Base-by-base conservation (phyloP, 2,329 filamentous ascomycete species). In the Claviceps sp. region DNA sequence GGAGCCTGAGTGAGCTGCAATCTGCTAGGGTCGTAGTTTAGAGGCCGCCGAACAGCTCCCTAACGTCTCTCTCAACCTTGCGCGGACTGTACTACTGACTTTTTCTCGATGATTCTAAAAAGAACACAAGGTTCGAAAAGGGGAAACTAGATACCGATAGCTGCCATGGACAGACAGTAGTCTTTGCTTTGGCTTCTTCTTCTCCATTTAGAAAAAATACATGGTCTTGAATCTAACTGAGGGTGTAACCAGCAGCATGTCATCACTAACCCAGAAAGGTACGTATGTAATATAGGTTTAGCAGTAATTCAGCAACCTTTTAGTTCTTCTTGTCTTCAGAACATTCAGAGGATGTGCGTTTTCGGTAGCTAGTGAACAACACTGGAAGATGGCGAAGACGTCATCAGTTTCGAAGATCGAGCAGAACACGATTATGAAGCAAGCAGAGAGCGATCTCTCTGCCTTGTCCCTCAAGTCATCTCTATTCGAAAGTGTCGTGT, bases 1-100 rank as follows among this genome's bases (percentile, higher is more conserved):
- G 73, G 73, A 59, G 72, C 73, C 57, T 76, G 51, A 55, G 34
- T 43, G 46, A 38, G 45, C 17, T 26, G 34, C 17, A 38, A 22
- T 19, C 14, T 34, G 44, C 38, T 22, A 37, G 17, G 10, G 47
- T 19, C 22, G 4, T 19, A 16, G 3, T 17, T 17, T 13, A 26
- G 38, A 30, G 22, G 8, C 39, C 5, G 22, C 2, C 34, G 14
- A 38, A 47, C 38, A 48, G 47, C 50, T 54, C 42, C 47, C 46
- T 6, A 26, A 46, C 5, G n/a, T 26, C 24, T 17, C 34, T 11
- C 5, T 10, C 7, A n/a, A 16, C 5, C 2, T 24, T 7, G 4
- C 34, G 24, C 26, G 26, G 7, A 17, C 13, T 2, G 13, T 7
- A 30, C 24, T 5, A 42, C 14, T 34, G 24, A 44, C 4, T 34